Conservation (phyloP, 2,329 filamentous ascomycete species). For the Penicillium glabrum region DNA sequence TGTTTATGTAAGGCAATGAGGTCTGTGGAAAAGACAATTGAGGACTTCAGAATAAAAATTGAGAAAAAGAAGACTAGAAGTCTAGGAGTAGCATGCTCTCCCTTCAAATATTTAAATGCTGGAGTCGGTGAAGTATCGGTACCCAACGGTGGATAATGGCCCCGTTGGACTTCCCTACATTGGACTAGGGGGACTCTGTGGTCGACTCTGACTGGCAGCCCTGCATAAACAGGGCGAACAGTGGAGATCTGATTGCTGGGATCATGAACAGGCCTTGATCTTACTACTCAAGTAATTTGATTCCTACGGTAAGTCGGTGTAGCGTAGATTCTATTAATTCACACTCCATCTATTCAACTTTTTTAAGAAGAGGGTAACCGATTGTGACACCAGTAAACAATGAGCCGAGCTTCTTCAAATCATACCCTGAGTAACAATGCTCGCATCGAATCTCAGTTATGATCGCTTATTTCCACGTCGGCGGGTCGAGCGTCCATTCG, state of each 20-base stretch:
- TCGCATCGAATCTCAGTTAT: slow-evolving; percentile 3
- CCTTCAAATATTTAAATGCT: slow-evolving; percentile 2
- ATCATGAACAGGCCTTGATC: not conserved
- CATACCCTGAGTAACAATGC: not conserved
- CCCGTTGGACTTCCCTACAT: slow-evolving; percentile 14
- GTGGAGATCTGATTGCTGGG: not conserved
- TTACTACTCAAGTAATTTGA: not conserved
- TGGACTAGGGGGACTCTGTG: slow-evolving; percentile 8
- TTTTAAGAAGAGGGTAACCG: not conserved
- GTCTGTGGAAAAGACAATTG: not conserved
- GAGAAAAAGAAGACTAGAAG: not conserved
- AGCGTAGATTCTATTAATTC: not conserved
- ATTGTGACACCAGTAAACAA: not conserved
- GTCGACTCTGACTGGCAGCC: slow-evolving; percentile 10
- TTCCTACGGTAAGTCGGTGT: not conserved
- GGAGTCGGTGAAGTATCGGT: slow-evolving; percentile 12
- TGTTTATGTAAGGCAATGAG: slow-evolving; percentile 3
- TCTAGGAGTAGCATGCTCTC: not conserved
- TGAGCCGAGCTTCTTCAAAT: not conserved
- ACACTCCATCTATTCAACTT: slow-evolving; percentile 4
- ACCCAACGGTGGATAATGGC: slow-evolving; percentile 18
- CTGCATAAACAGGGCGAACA: not conserved
- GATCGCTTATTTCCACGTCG: slow-evolving; percentile 32
- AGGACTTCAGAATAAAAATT: not conserved
- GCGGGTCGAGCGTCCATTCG: slow-evolving; percentile 21